Evolutionary conservation across 2,329 filamentous ascomycete species (phyloP), one percentile per base, ranked within the genome.

Genomic region (Fusarium bactridioides): DNA sequence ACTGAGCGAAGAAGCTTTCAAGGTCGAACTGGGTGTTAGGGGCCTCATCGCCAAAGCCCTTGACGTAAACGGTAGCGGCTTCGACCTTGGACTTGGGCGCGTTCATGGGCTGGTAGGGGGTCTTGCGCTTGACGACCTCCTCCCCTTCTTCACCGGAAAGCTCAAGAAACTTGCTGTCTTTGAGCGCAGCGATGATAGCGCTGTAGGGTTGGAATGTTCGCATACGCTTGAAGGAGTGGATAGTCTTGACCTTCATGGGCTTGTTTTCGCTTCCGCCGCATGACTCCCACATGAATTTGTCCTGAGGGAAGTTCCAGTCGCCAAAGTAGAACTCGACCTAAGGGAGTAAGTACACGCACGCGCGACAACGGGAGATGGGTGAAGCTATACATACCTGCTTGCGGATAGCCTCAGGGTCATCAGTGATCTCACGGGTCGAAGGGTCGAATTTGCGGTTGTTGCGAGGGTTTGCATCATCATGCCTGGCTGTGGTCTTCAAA

Each of bases 251-350:
- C 27, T 91, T 86, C 41, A 99, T 91, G 47, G 95, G 88, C 81
- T 93, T 92, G 86, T 98, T 97, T 78, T 92, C 88, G 73, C 89
- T 86, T 64, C 95, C 95, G 43, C 91, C 92, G 61, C 94, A 93
- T 78, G 91, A 87, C 72, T 90, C 87, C 85, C 94, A 93, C 76
- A 99, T 88, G 85, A 94, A 97, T 81, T 94, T 93, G 83, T 99
- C 97, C 78, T 90, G 91, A 57, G 92, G 92, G 41, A 99, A 89
- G 83, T 98, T 98, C 78, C 92, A 93, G 82, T 97, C 93, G 78
- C 93, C 93, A 83, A 98, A 97, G 87, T 98, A 98, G 83, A 97
- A 98, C 81, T 98, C 94, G 77, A 97, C 93, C 92, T 97, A 75
- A 35, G 57, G 53, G 48, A 38, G 53, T 75, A n/a, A 67, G 64